Conservation (phyloP, 2,329 filamentous ascomycete genomes). For the Clarireedia homoeocarpa region DNA sequence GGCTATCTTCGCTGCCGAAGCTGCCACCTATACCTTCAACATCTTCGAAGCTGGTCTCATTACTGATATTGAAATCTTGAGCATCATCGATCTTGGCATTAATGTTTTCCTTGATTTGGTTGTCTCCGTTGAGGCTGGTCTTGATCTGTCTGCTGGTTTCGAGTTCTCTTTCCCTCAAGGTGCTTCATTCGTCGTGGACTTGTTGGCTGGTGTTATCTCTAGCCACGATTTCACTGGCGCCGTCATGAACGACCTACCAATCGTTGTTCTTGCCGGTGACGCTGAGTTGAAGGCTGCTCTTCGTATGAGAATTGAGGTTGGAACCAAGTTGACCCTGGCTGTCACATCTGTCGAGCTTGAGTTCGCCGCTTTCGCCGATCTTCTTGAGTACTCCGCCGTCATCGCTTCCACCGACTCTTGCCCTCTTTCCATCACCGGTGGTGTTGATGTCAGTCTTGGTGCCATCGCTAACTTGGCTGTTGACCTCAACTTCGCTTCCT, state of each 20-base stretch:
- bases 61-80: slow-evolving; percentile 13
- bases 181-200: slow-evolving; percentile 20
- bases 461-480: slow-evolving; percentile 17
- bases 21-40: slow-evolving; percentile 15
- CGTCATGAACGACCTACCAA: slow-evolving; percentile 15
- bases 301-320: slow-evolving; percentile 18
- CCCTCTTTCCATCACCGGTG: slow-evolving; percentile 12
- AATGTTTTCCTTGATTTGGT: slow-evolving; percentile 20
- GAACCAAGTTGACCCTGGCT: slow-evolving; percentile 18
- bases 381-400: slow-evolving; percentile 18
- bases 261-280: slow-evolving; percentile 15
- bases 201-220: slow-evolving; percentile 17
- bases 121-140: slow-evolving; percentile 15
- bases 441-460: slow-evolving; percentile 17
- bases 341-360: slow-evolving; percentile 18
- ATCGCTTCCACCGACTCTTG: slow-evolving; percentile 12
- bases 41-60: slow-evolving; percentile 14
- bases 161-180: slow-evolving; percentile 21
- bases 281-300: slow-evolving; percentile 19
- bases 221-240: slow-evolving; percentile 15
- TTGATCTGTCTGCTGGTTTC: slow-evolving; percentile 20
- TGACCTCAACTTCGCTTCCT: slow-evolving; percentile 16
- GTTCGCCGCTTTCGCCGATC: slow-evolving; percentile 17
- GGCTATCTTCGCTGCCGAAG: slow-evolving; percentile 13
- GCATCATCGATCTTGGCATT: slow-evolving; percentile 17